Conservation (phyloP, 1,284 basidiomycete species). For the Cutaneotrichosporon spelunceum region DNA sequence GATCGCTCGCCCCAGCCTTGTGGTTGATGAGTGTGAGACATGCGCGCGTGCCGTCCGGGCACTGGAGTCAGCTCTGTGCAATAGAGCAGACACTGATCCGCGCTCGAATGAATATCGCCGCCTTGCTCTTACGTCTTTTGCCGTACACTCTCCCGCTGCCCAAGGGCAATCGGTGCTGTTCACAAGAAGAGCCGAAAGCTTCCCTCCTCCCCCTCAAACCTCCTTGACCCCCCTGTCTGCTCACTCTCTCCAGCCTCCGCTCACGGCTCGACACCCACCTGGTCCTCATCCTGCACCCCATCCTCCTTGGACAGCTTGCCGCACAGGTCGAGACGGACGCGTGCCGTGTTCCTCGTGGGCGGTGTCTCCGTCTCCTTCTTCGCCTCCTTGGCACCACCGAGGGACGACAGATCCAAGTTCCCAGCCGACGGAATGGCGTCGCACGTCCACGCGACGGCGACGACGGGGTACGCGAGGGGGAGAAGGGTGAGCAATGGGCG, state of each 20-base stretch:
- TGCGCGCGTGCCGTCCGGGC: constrained; percentile 40
- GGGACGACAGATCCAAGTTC: constrained; percentile 36
- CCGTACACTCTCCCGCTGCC: background rate
- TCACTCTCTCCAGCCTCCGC: background rate
- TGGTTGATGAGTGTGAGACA: constrained; percentile 48
- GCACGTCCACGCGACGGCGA: constrained; percentile 14
- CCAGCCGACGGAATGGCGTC: background rate
- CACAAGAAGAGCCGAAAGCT: no score
- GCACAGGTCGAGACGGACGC: constrained; percentile 41
- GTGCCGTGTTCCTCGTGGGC: constrained; percentile 44
- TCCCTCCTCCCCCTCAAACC: background rate
- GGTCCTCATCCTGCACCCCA: constrained; percentile 42
- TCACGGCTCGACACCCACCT: constrained; percentile 31
- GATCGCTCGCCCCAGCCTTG: constrained; percentile 36
- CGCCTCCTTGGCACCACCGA: constrained; percentile 30
- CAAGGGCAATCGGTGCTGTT: no score
- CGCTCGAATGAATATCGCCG: no score
- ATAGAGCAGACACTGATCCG: background rate
- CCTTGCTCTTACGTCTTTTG: background rate
- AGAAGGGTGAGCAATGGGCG: background rate
- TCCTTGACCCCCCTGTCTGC: background rate
- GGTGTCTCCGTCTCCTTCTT: constrained; percentile 40
- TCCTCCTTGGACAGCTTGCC: constrained; percentile 31
- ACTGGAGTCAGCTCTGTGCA: constrained; percentile 31
- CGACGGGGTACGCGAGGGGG: no score